A percentile compares a stretch with the other conserved stretches of the same genome.
These are phyloP conservation scores for Aspergillus nanangensis DNA, from an alignment of 495 filamentous ascomycete genomes.

Conservation along the genomic window DNA sequence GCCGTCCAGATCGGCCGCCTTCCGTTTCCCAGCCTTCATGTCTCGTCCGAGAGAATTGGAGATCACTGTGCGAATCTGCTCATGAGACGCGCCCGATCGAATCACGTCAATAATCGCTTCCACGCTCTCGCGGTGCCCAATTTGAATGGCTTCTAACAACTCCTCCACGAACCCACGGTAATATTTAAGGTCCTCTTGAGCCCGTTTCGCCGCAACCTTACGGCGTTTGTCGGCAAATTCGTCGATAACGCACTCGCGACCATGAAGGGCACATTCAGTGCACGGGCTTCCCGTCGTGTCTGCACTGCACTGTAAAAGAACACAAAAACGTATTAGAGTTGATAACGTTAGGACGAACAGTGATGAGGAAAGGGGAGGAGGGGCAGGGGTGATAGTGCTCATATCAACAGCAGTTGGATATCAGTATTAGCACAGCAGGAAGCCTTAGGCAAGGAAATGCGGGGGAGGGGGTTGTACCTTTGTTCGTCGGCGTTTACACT, in stretches of 20 bases:
- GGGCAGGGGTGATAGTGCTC: neutral
- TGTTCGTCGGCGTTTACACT: slow-evolving; percentile 39
- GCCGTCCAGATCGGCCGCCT: too few relatives aligned
- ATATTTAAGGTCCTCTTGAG: slow-evolving; percentile 26
- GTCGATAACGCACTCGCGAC: slow-evolving; percentile 34
- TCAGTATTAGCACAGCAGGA: neutral
- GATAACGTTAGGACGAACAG: neutral
- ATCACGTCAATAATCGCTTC: slow-evolving; percentile 25
- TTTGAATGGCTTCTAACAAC: slow-evolving; percentile 24
- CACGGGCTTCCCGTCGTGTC: slow-evolving; percentile 26
- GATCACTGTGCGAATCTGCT: slow-evolving; percentile 14
- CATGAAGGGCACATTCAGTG: slow-evolving; percentile 32
- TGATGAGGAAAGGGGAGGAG: neutral
- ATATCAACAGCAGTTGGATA: too few relatives aligned
- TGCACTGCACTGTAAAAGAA: neutral
- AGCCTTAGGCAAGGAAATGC: neutral
- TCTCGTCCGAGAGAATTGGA: neutral
- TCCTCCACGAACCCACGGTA: slow-evolving; percentile 26
- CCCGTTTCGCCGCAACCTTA: slow-evolving; percentile 29
- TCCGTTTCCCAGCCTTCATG: neutral
- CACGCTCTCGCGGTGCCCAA: slow-evolving; percentile 12
- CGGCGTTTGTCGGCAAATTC: slow-evolving; percentile 37
- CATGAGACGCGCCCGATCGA: slow-evolving; percentile 16
- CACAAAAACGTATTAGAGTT: neutral
- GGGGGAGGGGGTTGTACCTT: slow-evolving; percentile 25